Evolutionary conservation across 352 stramenopile species (phyloP).

Genomic region (Phytophthora constricta): DNA sequence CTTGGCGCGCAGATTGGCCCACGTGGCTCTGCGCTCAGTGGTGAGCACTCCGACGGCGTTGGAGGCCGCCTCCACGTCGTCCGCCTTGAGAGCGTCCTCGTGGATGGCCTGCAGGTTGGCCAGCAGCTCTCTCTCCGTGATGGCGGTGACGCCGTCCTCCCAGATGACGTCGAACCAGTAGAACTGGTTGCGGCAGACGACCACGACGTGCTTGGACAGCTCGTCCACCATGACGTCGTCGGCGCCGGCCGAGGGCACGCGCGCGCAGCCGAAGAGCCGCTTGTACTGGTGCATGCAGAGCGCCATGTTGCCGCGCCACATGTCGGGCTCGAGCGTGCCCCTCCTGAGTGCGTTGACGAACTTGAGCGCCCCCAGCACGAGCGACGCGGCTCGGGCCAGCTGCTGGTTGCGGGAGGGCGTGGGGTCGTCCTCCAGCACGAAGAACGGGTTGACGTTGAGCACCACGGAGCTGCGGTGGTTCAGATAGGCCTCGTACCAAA

Average conservation of each 20-base stretch:
- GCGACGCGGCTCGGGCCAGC: slow-evolving; percentile 86
- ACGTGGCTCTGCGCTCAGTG: slow-evolving; percentile 90
- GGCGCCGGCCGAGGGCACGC: slow-evolving; percentile 75
- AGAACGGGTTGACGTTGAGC: slow-evolving; percentile 97
- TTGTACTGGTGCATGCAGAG: slow-evolving; percentile 98
- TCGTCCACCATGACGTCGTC: slow-evolving; percentile 87
- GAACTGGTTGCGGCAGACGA: slow-evolving; percentile 94
- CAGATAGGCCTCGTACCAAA: slow-evolving; percentile 97
- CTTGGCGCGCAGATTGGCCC: slow-evolving; percentile 87
- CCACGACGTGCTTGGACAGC: slow-evolving; percentile 91
- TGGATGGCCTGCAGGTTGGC: slow-evolving; percentile 93
- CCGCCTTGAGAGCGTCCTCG: slow-evolving; percentile 73
- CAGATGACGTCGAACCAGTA: slow-evolving; percentile 95
- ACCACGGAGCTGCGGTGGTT: slow-evolving; percentile 93
- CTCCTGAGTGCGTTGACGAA: slow-evolving; percentile 91
- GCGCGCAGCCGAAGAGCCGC: slow-evolving; percentile 89
- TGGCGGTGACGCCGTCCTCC: slow-evolving; percentile 85
- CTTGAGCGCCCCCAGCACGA: slow-evolving; percentile 93
- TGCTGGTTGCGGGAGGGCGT: slow-evolving; percentile 91
- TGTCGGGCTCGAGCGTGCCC: slow-evolving; percentile 92
- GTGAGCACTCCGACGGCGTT: slow-evolving; percentile 92
- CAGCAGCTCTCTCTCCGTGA: slow-evolving; percentile 92
- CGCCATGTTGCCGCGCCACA: slow-evolving; percentile 83
- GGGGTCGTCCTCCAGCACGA: slow-evolving; percentile 93
- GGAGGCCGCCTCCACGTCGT: slow-evolving; percentile 62